Percentiles rank a stretch among this genome's conserved stretches.
phyloP scores from a whole-genome alignment of 176 grass and related monocot genomes.

The Musa beccarii region DNA sequence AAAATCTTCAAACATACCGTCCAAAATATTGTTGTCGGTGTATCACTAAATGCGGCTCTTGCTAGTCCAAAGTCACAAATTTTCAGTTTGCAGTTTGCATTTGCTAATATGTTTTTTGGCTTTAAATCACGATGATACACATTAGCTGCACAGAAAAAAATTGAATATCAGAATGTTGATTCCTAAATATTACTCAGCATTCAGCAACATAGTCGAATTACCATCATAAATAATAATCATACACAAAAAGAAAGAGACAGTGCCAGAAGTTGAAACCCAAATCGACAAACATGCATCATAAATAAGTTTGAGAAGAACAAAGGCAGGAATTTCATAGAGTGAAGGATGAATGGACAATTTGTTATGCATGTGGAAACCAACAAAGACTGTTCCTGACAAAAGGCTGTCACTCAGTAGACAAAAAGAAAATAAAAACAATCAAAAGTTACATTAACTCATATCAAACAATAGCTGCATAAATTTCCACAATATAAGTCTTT shows the following conservation, averaged over 20 bases:
- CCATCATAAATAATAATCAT: background rate
- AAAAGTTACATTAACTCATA: background rate
- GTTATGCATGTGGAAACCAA: too few relatives aligned
- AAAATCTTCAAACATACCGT: slow-evolving; percentile 44
- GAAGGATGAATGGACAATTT: too few relatives aligned
- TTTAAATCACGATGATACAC: slow-evolving; percentile 98
- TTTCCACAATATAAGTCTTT: slow-evolving; percentile 2
- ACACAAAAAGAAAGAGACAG: background rate
- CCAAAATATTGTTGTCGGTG: slow-evolving; percentile 88
- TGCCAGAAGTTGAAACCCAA: too few relatives aligned
- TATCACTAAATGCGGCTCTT: slow-evolving; percentile 88
- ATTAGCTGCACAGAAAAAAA: slow-evolving; percentile 48
- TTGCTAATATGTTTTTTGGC: slow-evolving; percentile 98
- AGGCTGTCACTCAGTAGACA: background rate
- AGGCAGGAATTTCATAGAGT: too few relatives aligned
- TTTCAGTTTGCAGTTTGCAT: slow-evolving; percentile 98
- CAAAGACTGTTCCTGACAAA: too few relatives aligned
- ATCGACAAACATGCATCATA: too few relatives aligned
- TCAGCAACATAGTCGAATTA: background rate
- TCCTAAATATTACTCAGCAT: background rate
- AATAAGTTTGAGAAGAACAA: too few relatives aligned
- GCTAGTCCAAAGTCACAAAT: slow-evolving; percentile 98
- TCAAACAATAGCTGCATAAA: background rate
- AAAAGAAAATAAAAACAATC: background rate
- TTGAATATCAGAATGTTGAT: background rate